Conservation (phyloP, 2,329 filamentous ascomycete species). For the Plectosphaerella cucumerina region DNA sequence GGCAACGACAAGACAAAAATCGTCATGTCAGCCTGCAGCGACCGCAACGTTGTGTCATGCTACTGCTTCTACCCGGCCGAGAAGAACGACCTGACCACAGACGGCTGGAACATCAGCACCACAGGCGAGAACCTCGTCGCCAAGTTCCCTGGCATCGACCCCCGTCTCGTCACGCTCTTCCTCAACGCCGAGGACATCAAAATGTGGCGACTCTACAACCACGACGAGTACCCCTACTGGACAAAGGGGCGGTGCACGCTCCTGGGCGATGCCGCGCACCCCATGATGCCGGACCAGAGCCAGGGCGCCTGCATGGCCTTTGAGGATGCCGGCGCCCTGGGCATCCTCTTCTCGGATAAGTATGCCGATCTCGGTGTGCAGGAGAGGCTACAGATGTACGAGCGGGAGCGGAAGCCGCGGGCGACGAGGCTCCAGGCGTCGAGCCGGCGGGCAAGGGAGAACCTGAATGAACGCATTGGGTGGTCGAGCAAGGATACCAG, state of each 20-base stretch:
- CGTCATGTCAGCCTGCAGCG: slow-evolving; percentile 65
- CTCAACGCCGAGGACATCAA: slow-evolving; percentile 21
- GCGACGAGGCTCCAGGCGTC: slow-evolving; percentile 9
- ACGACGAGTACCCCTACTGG: slow-evolving; percentile 24
- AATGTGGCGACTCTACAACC: slow-evolving; percentile 20
- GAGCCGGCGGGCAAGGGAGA: background rate
- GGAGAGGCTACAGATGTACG: slow-evolving; percentile 4
- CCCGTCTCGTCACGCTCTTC: slow-evolving; percentile 10
- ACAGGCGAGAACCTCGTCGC: slow-evolving; percentile 9
- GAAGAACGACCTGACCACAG: slow-evolving; percentile 55
- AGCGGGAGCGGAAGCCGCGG: slow-evolving; percentile 7
- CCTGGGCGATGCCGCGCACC: slow-evolving; percentile 9
- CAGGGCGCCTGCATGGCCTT: slow-evolving; percentile 9
- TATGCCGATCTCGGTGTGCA: background rate
- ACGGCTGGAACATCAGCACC: slow-evolving; percentile 52
- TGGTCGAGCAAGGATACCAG: slow-evolving; percentile 36
- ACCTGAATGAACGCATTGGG: background rate
- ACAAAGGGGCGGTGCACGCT: slow-evolving; percentile 6
- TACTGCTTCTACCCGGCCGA: slow-evolving; percentile 66
- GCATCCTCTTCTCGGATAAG: slow-evolving; percentile 5
- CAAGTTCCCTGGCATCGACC: slow-evolving; percentile 11
- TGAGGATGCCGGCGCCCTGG: slow-evolving; percentile 8
- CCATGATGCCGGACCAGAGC: slow-evolving; percentile 10
- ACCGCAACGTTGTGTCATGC: slow-evolving; percentile 60
- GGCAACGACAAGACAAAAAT: slow-evolving; percentile 67